Evolutionary conservation across 768 basidiomycete genomes (phyloP).

Genomic region (Panaeolus cyanescens): DNA sequence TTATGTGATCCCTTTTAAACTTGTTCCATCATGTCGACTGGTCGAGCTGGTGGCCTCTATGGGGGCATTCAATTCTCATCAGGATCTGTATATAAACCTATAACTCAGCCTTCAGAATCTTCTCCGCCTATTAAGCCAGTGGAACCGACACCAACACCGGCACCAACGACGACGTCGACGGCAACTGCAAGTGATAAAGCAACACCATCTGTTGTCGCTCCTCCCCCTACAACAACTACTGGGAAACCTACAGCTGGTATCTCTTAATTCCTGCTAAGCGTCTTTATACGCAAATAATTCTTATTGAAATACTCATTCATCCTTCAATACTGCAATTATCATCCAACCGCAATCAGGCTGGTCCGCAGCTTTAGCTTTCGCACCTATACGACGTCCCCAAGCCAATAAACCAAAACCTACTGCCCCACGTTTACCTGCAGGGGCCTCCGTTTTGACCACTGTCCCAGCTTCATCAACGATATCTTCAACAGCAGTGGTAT

Average conservation of each 20-base stretch:
- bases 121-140: slow-evolving; percentile 17
- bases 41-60: slow-evolving; percentile 82
- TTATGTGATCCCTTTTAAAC: slow-evolving; percentile 9
- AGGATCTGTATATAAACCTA: slow-evolving; percentile 51
- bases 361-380: slow-evolving; percentile 90
- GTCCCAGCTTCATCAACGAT: slow-evolving; percentile 30
- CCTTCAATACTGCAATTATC: slow-evolving; percentile 13
- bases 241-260: slow-evolving; percentile 61
- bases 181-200: slow-evolving; percentile 19
- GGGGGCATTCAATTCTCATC: slow-evolving; percentile 87
- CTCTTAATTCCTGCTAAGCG: slow-evolving; percentile 49
- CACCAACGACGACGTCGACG: slow-evolving; percentile 25
- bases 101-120: slow-evolving; percentile 23
- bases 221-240: slow-evolving; percentile 25
- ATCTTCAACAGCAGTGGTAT: slow-evolving; percentile 66
- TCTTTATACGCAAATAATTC: slow-evolving; percentile 37
- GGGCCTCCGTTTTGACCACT: slow-evolving; percentile 56
- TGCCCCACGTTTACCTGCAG: slow-evolving; percentile 57
- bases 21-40: slow-evolving; percentile 55
- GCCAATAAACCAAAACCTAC: slow-evolving; percentile 60
- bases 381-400: slow-evolving; percentile 69
- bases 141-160: slow-evolving; percentile 14
- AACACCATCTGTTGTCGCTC: slow-evolving; percentile 26
- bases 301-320: slow-evolving; percentile 57
- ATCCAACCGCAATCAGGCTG: slow-evolving; percentile 55